Evolutionary conservation across 2,329 filamentous ascomycete genomes (phyloP).

Genomic region (Colletotrichum lentis): DNA sequence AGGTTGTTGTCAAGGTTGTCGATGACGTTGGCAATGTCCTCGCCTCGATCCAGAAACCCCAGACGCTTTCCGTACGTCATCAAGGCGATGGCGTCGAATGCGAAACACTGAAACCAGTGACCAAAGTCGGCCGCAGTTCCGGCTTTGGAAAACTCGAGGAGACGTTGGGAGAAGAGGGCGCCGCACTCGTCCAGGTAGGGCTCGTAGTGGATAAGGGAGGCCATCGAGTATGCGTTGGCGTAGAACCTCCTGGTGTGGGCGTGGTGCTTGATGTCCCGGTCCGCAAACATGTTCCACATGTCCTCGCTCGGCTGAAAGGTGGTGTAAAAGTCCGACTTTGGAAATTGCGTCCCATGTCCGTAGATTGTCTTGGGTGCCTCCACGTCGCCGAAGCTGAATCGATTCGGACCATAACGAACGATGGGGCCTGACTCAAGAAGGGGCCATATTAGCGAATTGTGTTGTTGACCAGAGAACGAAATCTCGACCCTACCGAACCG

Average conservation of each 20-base stretch:
- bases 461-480: background rate
- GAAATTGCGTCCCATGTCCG: conserved; percentile 45
- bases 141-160: conserved; percentile 49
- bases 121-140: conserved; percentile 49
- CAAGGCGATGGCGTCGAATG: conserved; percentile 61
- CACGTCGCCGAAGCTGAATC: conserved; percentile 56
- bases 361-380: conserved; percentile 51
- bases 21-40: conserved; percentile 56
- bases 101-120: conserved; percentile 57
- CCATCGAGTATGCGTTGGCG: conserved; percentile 57
- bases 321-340: conserved; percentile 48
- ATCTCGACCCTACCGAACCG: conserved; percentile 42
- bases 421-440: conserved; percentile 44
- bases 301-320: conserved; percentile 40
- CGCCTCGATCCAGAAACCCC: conserved; percentile 57
- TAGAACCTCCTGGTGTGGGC: conserved; percentile 51
- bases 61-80: conserved; percentile 53
- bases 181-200: conserved; percentile 58
- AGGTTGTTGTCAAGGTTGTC: conserved; percentile 47
- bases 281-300: conserved; percentile 45
- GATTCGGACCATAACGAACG: conserved; percentile 57
- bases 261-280: conserved; percentile 49
- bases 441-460: background rate
- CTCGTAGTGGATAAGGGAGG: conserved; percentile 58
- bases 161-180: conserved; percentile 49